Conservation (phyloP, 1,284 basidiomycete genomes). For the Cryptococcus hybrid region DNA sequence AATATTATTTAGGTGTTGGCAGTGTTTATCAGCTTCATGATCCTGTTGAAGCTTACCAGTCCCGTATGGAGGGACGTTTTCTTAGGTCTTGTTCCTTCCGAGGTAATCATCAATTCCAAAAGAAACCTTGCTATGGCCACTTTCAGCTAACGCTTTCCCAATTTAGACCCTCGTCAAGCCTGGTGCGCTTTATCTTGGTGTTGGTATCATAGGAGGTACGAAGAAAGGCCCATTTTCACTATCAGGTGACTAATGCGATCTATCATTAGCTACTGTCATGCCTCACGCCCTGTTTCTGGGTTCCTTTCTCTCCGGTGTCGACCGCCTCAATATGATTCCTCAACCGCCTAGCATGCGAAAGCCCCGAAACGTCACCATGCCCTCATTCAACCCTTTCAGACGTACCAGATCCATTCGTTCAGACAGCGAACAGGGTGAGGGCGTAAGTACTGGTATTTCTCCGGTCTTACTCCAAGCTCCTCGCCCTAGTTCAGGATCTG, state of each 20-base stretch:
- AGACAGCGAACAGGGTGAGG: background rate
- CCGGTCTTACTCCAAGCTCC: background rate
- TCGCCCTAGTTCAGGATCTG: background rate
- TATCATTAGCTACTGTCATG: slow-evolving; percentile 67
- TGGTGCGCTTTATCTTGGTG: slow-evolving; percentile 70
- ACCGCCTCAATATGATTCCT: slow-evolving; percentile 56
- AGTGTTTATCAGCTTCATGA: slow-evolving; percentile 76
- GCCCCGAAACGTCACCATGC: slow-evolving; percentile 15
- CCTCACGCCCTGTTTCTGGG: slow-evolving; percentile 90
- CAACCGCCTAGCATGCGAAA: slow-evolving; percentile 16
- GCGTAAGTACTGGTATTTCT: background rate
- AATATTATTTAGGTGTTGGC: slow-evolving; percentile 62
- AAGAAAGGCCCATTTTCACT: background rate
- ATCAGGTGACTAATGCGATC: background rate
- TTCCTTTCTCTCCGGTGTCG: slow-evolving; percentile 77
- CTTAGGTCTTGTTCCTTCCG: slow-evolving; percentile 79
- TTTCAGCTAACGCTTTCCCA: background rate
- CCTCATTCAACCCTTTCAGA: slow-evolving; percentile 17
- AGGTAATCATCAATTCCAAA: slow-evolving; percentile 51
- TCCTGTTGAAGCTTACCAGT: slow-evolving; percentile 71
- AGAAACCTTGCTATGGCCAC: background rate
- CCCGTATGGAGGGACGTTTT: slow-evolving; percentile 79
- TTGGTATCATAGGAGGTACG: slow-evolving; percentile 55
- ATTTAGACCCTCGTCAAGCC: slow-evolving; percentile 42
- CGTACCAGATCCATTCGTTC: background rate